Evolutionary conservation across 345 rosid species (phyloP), one percentile per base, ranked within the genome.

Genomic region (Eucalyptus pauciflora): DNA sequence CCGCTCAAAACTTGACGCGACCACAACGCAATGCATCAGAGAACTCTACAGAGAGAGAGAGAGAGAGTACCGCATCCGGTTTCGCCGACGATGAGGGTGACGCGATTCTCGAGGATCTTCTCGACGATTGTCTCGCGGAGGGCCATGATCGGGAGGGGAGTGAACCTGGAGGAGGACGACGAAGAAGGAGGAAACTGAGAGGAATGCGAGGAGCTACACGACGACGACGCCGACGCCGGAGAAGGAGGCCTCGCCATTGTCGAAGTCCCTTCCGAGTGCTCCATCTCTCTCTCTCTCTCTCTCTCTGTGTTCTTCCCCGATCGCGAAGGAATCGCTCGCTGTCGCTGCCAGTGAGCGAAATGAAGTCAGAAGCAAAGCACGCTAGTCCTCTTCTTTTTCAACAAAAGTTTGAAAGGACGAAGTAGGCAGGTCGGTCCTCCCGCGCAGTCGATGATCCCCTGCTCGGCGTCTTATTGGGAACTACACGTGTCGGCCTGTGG

Each of bases 31-130:
- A 27, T 9, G 50, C 54, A 85, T 10, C 86, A 50, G 86, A 85
- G 86, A 9, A 43, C 50, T 24, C 33, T 31, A 87, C 13, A 48
- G 13, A 67, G 16, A 50, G 16, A 51, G 56, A 51, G 56, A 54
- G 60, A 22, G 56, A 50, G 7, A 52, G 43, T 94, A 96, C 99
- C 99, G 93, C 99, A 97, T 88, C 99, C 99, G 31, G 99, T 94
- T 49, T 96, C 99, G 87, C 99, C 99, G 89, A 96, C 95, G 87
- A 96, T 96, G 89, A 97, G 97, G 90, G 99, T 97, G 91, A 97
- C 99, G 90, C 98, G 98, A 95, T 96, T 97, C 90, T 95, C 94
- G 89, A 90, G 88, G 89, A 96, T 93, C 93, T 95, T 97, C 56
- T 96, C 99, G 88, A 96, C 93, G 90, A 97, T 96, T 89, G 89